Evolutionary conservation across 2,329 filamentous ascomycete genomes (phyloP), one percentile per base, ranked within the genome.

Genomic region (Calycina marina): DNA sequence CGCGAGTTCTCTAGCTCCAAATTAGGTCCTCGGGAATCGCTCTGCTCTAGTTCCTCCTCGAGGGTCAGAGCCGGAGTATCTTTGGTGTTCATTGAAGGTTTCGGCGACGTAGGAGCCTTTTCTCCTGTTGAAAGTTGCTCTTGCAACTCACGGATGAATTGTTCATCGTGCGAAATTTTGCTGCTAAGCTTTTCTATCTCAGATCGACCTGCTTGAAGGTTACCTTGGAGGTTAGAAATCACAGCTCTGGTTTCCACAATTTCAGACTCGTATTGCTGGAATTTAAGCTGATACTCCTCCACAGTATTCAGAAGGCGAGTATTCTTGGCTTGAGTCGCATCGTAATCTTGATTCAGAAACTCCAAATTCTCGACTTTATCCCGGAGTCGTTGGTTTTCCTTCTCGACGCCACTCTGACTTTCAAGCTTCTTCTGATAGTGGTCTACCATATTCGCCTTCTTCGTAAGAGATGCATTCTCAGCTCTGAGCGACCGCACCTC

Each of bases 351-450:
- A 32, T 56, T 52, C 34, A 67, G 59, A 34, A 62, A 62, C 42
- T 67, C 58, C 31, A 69, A 52, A 39, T 69, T 62, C 18, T 65
- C 62, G 38, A 66, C 61, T 44, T 70, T 67, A 37, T 65, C 66
- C 35, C 66, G 61, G 5, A 75, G 56, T 18, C 63, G 60, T 32
- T 65, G 59, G 29, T 72, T 62, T 42, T 75, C 69, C 34, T 60
- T 63, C 37, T 69, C 67, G 18, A 72, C 55, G 12, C 62, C 56
- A 35, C 66, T 67, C 44, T 68, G 62, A 10, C 61, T 60, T 46
- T 72, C 68, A 10, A 77, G 59, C 52, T 77, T 76, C 49, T 72
- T 68, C 50, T 70, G 68, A 47, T 70, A 69, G 35, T 72, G 61
- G 34, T 75, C 72, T 5, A 67, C 68, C 34, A 63, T 70, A 42